Percentiles rank a stretch among this genome's conserved stretches.
These are phyloP conservation scores for Suillus luteus DNA, from an alignment of 768 basidiomycete species.

Conservation along the genomic window DNA sequence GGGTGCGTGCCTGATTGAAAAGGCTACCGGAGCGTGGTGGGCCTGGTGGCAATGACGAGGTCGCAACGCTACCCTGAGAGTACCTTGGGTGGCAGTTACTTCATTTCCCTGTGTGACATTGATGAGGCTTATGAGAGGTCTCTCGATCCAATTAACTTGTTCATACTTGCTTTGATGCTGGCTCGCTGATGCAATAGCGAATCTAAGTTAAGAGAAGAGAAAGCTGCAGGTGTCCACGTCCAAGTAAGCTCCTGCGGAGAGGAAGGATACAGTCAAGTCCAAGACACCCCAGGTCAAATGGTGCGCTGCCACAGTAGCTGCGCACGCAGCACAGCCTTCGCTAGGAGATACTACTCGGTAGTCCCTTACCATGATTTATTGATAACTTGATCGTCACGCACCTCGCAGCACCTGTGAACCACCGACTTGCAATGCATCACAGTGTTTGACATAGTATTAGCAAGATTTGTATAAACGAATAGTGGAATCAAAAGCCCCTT, in stretches of 20 bases:
- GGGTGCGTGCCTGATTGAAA: too few relatives aligned
- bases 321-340: background rate
- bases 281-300: background rate
- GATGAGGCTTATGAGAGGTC: too few relatives aligned
- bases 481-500: background rate
- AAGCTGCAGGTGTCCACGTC: too few relatives aligned
- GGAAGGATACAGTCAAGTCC: background rate
- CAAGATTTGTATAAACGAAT: background rate
- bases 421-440: background rate
- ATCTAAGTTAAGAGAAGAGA: too few relatives aligned
- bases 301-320: background rate
- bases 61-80: too few relatives aligned
- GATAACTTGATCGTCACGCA: background rate
- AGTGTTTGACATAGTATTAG: background rate
- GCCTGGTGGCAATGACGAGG: too few relatives aligned
- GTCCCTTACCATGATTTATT: background rate
- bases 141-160: too few relatives aligned
- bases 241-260: background rate
- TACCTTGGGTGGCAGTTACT: too few relatives aligned
- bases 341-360: background rate
- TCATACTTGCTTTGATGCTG: too few relatives aligned
- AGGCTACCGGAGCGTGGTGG: too few relatives aligned
- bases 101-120: too few relatives aligned
- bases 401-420: background rate
- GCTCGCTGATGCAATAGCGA: too few relatives aligned